Evolutionary conservation across 2,329 filamentous ascomycete genomes (phyloP).

Genomic region (Colletotrichum sp.): DNA sequence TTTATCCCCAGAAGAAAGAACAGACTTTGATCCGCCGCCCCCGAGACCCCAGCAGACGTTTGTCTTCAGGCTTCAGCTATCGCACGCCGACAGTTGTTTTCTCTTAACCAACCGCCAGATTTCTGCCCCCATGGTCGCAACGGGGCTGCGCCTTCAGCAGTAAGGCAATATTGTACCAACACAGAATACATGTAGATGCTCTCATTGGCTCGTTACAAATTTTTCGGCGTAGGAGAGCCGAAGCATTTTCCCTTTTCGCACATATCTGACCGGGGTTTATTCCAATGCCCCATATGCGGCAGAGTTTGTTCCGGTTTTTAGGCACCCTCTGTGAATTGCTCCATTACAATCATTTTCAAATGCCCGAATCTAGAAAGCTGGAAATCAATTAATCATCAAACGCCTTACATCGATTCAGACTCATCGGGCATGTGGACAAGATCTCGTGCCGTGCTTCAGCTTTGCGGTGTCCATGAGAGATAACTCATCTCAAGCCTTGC

Average conservation of each 20-base stretch:
- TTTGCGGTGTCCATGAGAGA: background rate
- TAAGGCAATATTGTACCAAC: background rate
- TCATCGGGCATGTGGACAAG: background rate
- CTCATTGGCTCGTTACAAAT: background rate
- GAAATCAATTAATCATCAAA: background rate
- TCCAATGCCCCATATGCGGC: background rate
- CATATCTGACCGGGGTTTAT: background rate
- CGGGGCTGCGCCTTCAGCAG: background rate
- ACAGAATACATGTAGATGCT: background rate
- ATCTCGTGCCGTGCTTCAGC: background rate
- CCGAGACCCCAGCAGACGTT: background rate
- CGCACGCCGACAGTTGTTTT: background rate
- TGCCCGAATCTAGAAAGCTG: background rate
- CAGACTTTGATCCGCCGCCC: background rate
- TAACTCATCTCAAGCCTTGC: background rate
- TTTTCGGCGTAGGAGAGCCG: background rate
- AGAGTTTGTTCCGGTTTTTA: background rate
- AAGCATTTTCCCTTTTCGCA: background rate
- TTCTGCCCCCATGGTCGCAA: background rate
- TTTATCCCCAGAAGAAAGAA: background rate
- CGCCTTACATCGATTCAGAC: rapidly evolving
- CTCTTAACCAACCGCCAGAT: background rate
- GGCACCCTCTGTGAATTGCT: background rate
- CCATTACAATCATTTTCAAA: background rate
- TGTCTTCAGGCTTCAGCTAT: background rate